Conservation (phyloP, 108 stramenopile genomes). For the Stephanodiscus triporus region DNA sequence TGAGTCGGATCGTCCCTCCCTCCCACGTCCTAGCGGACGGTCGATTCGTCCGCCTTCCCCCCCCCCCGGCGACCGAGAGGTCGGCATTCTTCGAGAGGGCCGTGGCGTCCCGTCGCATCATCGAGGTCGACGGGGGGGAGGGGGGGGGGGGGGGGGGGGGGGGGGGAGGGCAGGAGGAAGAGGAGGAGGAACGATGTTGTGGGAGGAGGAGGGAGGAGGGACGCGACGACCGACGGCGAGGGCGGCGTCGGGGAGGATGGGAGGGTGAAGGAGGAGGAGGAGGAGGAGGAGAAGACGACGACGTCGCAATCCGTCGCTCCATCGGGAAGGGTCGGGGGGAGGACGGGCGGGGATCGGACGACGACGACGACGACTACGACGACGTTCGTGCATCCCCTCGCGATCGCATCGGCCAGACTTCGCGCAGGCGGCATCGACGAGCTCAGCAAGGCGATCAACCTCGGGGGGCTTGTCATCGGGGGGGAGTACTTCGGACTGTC, state of each 20-base stretch:
- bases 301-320: neutral
- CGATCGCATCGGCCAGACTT: conserved; percentile 74
- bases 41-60: conserved; percentile 66
- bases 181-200: conserved; percentile 25
- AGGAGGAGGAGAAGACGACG: too few species aligned
- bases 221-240: neutral
- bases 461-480: conserved; percentile 60
- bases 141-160: conserved; percentile 4
- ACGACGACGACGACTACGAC: conserved; percentile 21
- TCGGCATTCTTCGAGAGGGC: conserved; percentile 73
- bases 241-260: neutral
- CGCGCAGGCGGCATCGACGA: conserved; percentile 74
- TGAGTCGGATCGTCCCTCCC: conserved; percentile 54
- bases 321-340: conserved; percentile 13
- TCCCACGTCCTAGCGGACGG: conserved; percentile 88
- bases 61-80: conserved; percentile 57
- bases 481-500: conserved; percentile 79
- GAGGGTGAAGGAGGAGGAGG: conserved; percentile 37
- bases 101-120: conserved; percentile 67
- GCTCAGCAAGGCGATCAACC: conserved; percentile 83
- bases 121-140: conserved; percentile 34
- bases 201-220: neutral
- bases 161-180: conserved; percentile 21
- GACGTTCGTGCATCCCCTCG: conserved; percentile 67
- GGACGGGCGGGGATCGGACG: too few species aligned